Conservation (phyloP, 2,329 filamentous ascomycete species). For the Neocucurbitaria cava region DNA sequence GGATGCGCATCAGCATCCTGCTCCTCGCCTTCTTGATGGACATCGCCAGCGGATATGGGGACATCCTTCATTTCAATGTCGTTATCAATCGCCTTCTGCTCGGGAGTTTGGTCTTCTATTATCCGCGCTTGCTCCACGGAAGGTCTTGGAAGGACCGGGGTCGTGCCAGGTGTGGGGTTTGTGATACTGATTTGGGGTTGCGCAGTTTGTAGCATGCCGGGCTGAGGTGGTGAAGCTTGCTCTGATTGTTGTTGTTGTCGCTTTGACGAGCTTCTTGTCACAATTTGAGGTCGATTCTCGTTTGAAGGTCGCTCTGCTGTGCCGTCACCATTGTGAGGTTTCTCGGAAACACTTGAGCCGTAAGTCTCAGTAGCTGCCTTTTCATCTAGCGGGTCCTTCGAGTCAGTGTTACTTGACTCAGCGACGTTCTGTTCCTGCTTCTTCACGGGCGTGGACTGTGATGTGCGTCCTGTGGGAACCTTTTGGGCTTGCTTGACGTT, state of each 20-base stretch:
- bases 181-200: slow-evolving; percentile 52
- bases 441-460: slow-evolving; percentile 59
- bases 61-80: slow-evolving; percentile 71
- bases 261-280: slow-evolving; percentile 43
- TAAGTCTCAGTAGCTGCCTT: slow-evolving; percentile 45
- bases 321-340: slow-evolving; percentile 28
- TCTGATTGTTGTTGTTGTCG: slow-evolving; percentile 42
- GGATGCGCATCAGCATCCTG: slow-evolving; percentile 33
- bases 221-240: slow-evolving; percentile 40
- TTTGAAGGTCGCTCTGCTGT: slow-evolving; percentile 29
- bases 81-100: slow-evolving; percentile 58
- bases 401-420: slow-evolving; percentile 54
- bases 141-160: slow-evolving; percentile 40
- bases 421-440: slow-evolving; percentile 49
- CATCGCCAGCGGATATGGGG: slow-evolving; percentile 60
- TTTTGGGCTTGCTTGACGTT: slow-evolving; percentile 52
- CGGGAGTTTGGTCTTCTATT: slow-evolving; percentile 59
- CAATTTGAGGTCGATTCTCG: slow-evolving; percentile 33
- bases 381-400: slow-evolving; percentile 55
- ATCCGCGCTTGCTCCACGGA: slow-evolving; percentile 49
- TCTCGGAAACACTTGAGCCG: slow-evolving; percentile 30
- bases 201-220: slow-evolving; percentile 41
- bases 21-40: slow-evolving; percentile 49
- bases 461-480: slow-evolving; percentile 45
- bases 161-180: slow-evolving; percentile 54